Conservation (phyloP, 2,329 filamentous ascomycete genomes). For the Ophiostoma novo-ulmi region DNA sequence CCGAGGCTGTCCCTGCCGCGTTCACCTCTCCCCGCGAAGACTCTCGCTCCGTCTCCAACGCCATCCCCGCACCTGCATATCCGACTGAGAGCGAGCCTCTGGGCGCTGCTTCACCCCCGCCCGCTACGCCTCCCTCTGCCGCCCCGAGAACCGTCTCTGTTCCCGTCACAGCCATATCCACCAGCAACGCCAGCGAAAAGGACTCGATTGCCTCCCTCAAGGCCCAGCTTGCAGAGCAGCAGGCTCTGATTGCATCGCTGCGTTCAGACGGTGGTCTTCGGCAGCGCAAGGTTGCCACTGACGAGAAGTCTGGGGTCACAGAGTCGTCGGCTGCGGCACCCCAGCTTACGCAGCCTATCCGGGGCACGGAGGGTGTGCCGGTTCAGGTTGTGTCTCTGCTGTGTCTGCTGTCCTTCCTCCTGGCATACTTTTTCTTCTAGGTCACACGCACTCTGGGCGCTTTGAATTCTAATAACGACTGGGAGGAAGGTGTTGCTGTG, state of each 20-base stretch:
- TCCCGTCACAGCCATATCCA: neutral
- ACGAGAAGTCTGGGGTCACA: constrained; percentile 35
- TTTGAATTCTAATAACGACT: neutral
- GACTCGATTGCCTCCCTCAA: constrained; percentile 32
- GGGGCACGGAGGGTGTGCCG: constrained; percentile 70
- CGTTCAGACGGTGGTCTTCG: constrained; percentile 68
- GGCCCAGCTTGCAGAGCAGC: constrained; percentile 52
- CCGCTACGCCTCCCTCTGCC: constrained; percentile 2
- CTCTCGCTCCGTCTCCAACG: constrained; percentile 28
- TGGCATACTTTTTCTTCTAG: constrained; percentile 96
- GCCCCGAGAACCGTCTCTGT: neutral
- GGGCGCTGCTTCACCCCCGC: neutral
- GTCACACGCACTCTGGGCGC: neutral
- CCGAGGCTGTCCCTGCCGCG: constrained; percentile 32
- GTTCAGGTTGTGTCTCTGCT: constrained; percentile 78
- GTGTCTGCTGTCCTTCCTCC: constrained; percentile 83
- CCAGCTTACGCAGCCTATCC: constrained; percentile 51
- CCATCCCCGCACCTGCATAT: constrained; percentile 23
- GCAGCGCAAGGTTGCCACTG: constrained; percentile 60
- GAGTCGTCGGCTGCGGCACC: constrained; percentile 34
- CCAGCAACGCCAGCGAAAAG: constrained; percentile 21
- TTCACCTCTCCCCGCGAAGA: constrained; percentile 34
- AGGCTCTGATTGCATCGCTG: constrained; percentile 65
- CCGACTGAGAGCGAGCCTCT: constrained; percentile 28
- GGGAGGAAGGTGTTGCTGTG: neutral